Base-by-base conservation (phyloP, 164 flowering plant genomes). In the Vitis amurensis region DNA sequence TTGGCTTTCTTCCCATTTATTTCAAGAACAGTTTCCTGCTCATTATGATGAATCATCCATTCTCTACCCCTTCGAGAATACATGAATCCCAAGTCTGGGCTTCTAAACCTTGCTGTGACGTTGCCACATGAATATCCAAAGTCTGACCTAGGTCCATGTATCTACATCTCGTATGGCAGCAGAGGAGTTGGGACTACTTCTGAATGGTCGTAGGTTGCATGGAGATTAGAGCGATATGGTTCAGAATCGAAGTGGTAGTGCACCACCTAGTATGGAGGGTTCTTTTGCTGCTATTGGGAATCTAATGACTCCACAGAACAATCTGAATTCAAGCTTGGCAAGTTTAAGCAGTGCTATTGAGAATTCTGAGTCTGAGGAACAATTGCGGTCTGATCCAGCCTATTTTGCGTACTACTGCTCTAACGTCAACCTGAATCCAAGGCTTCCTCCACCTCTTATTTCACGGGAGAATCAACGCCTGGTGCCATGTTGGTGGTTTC, bases 251-350 rank as follows among this genome's bases (percentile, higher is more conserved):
- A 88, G 97, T 82, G 97, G 95, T 37, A 92, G 97, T 81, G 98
- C 97, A 4, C 97, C 97, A 15, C 97, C 98, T 63, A 94, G 90
- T 72, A 86, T 94, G 83, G 98, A 92, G 72, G 98, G 97, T 30
- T 88, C 98, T 19, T 74, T 89, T 68, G 79, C 89, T 13, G 91
- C 97, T 55, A 65, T 89, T 56, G 84, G 74, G 61, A 79, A 83
- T 72, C 84, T 88, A 64, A 73, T 88, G 59, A 62, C 80, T 66
- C 83, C 76, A 58, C 87, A 82, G 53, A 76, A 75, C 19, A 73
- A 64, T 65, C 53, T 65, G 59, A 81, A 74, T 66, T 65, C 72
- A 31, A 78, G 73, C 77, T 68, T 79, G 71, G 75, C 75, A n/a
- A 77, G 70, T 72, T 65, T 81, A 50, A 72, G 73, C 51, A 71